Base-by-base conservation (phyloP, 305 asterid genomes). In the Fraxinus greggii region DNA sequence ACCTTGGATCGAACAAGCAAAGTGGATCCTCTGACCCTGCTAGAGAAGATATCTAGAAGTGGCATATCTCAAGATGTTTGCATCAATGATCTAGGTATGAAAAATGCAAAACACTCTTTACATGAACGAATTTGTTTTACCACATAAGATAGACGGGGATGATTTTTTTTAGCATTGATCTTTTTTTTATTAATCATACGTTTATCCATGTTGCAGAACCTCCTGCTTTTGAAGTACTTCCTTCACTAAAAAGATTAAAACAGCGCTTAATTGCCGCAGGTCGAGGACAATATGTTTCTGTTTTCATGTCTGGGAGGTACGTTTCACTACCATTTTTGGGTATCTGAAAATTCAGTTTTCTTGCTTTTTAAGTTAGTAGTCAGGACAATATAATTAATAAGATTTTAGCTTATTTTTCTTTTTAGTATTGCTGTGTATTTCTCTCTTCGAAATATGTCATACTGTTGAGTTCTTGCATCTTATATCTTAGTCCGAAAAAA, bases 221-320 rank as follows among this genome's bases (percentile, higher is more conserved):
- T 83, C 99, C 99, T 17, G 98, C 98, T 80, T 95, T 95, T 83
- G 97, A 94, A 78, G 95, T 95, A 45, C 95, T 95, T 81, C 98
- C 99, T 21, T 93, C 98, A 23, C 90, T 95, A 67, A 91, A 90
- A 87, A 93, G 96, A 86, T 81, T 95, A 81, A 95, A 95, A 83
- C 93, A 93, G 69, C 97, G 97, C 32, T 85, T 95, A 75, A 79
- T 84, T 73, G 95, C 95, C 24, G 98, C 97, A 10, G 96, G 98
- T 40, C 89, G 91, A 88, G 97, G 97, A 65, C 93, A 91, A 79
- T 95, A 94, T 73, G 94, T 87, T 80, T 97, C 97, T 2, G 96
- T 94, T 84, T 93, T 95, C 89, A 94, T 95, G 98, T 94, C 99
- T 15, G 99, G 99, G 63, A 95, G 98, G 98, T 95, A 89, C 54